These are phyloP conservation scores for Tympanopsis confertula DNA, from an alignment of 2,329 filamentous ascomycete species.

Conservation along the genomic window DNA sequence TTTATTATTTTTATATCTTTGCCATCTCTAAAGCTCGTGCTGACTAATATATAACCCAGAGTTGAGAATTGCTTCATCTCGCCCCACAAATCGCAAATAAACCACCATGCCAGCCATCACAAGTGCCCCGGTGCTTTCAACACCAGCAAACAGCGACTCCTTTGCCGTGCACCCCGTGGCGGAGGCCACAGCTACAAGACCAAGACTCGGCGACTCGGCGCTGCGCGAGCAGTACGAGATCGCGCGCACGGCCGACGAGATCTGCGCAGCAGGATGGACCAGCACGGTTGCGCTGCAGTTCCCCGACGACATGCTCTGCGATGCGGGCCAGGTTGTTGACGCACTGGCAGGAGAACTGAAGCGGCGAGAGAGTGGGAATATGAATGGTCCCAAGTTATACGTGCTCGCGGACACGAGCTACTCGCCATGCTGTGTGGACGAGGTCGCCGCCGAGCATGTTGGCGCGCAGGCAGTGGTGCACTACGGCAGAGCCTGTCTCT, in stretches of 20 bases:
- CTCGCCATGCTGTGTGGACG: constrained; percentile 91
- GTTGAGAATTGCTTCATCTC: too few relatives aligned
- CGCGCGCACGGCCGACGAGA: constrained; percentile 63
- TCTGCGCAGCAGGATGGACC: constrained; percentile 59
- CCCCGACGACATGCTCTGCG: constrained; percentile 79
- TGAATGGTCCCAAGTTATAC: constrained; percentile 41
- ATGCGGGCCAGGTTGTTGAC: constrained; percentile 71
- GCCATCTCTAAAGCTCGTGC: too few relatives aligned
- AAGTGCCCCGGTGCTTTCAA: constrained; percentile 4
- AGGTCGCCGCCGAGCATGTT: constrained; percentile 88
- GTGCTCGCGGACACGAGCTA: constrained; percentile 94
- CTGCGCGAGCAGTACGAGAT: constrained; percentile 75
- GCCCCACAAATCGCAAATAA: too few relatives aligned
- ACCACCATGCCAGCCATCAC: constrained; percentile 2
- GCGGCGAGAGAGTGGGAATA: not conserved
- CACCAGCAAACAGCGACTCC: too few relatives aligned
- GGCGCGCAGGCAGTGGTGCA: constrained; percentile 85
- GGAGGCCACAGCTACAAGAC: constrained; percentile 6
- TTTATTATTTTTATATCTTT: too few relatives aligned
- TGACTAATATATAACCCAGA: too few relatives aligned
- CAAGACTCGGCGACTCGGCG: constrained; percentile 52
- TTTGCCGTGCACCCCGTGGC: not conserved
- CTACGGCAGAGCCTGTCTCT: constrained; percentile 85
- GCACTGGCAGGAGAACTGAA: constrained; percentile 27
- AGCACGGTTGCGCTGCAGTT: constrained; percentile 79